Evolutionary conservation across 2,329 filamentous ascomycete genomes (phyloP).

Genomic region (Grosmannia serpens): DNA sequence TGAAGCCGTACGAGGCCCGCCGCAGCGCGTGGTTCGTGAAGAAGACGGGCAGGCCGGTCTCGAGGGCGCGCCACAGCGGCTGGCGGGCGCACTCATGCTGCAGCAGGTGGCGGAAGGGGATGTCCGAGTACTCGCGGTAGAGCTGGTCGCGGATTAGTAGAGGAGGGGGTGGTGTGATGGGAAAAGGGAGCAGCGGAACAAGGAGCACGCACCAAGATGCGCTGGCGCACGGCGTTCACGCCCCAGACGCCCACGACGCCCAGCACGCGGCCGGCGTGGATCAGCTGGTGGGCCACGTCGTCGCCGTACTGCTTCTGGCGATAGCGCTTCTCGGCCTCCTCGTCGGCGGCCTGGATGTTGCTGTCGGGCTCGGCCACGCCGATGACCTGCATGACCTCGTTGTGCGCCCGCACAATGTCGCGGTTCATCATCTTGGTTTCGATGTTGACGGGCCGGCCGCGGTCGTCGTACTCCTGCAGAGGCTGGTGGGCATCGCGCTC

Average conservation of each 20-base stretch:
- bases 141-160: conserved; percentile 23
- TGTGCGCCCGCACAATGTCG: conserved; percentile 47
- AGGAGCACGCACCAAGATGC: conserved; percentile 34
- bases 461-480: conserved; percentile 40
- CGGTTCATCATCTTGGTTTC: conserved; percentile 43
- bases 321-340: conserved; percentile 28
- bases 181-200: not conserved
- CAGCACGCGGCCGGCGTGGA: conserved; percentile 22
- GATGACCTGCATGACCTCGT: conserved; percentile 53
- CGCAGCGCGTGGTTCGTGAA: conserved; percentile 22
- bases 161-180: not conserved
- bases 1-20: conserved; percentile 14
- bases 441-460: conserved; percentile 43
- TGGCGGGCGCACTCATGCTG: conserved; percentile 21
- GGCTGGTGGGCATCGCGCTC: conserved; percentile 28
- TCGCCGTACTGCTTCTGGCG: conserved; percentile 37
- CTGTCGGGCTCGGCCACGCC: conserved; percentile 49
- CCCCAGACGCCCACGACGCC: conserved; percentile 38
- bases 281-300: conserved; percentile 28
- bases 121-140: conserved; percentile 36
- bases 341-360: conserved; percentile 19
- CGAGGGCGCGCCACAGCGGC: conserved; percentile 21
- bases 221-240: conserved; percentile 38
- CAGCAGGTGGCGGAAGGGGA: conserved; percentile 35
- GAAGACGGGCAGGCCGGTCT: conserved; percentile 29